phyloP scores from a whole-genome alignment of 768 basidiomycete genomes.

The Suillus discolor region DNA sequence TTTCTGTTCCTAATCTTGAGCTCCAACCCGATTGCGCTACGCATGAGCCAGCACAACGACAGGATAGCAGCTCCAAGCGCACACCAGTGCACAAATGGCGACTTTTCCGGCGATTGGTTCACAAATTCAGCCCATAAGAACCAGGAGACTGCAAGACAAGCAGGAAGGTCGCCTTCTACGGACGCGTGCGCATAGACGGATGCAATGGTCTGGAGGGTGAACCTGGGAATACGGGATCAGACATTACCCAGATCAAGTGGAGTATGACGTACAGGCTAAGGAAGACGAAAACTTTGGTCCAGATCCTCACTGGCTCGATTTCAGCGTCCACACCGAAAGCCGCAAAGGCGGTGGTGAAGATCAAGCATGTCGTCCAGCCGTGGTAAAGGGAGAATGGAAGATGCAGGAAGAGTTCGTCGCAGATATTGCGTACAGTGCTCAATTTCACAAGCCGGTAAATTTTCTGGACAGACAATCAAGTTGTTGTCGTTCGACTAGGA shows the following conservation, averaged over 20 bases:
- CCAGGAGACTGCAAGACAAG: conserved; percentile 68
- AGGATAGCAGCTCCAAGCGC: conserved; percentile 65
- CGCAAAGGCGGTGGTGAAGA: conserved; percentile 58
- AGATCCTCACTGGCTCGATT: conserved; percentile 52
- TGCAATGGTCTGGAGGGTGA: conserved; percentile 60
- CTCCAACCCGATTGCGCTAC: conserved; percentile 47
- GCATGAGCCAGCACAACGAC: conserved; percentile 64
- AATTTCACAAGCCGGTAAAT: conserved; percentile 70
- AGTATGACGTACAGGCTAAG: conserved; percentile 45
- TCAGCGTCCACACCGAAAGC: conserved; percentile 62
- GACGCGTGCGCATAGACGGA: conserved; percentile 69
- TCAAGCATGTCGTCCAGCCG: conserved; percentile 57
- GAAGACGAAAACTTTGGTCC: conserved; percentile 68
- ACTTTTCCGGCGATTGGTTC: conserved; percentile 42
- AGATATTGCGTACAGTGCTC: conserved; percentile 47
- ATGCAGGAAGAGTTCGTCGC: conserved; percentile 69
- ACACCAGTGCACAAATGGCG: conserved; percentile 67
- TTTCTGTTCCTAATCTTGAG: conserved; percentile 35
- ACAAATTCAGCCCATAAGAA: conserved; percentile 66
- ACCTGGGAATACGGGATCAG: conserved; percentile 24
- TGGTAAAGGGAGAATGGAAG: conserved; percentile 75
- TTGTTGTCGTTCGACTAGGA: conserved; percentile 35
- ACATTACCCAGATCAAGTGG: neutral
- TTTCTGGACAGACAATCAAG: conserved; percentile 42
- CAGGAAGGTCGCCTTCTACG: conserved; percentile 67